Evolutionary conservation across 306 rosid genomes (phyloP), one percentile per base, ranked within the genome.

Genomic region (Cucurbita pepo): DNA sequence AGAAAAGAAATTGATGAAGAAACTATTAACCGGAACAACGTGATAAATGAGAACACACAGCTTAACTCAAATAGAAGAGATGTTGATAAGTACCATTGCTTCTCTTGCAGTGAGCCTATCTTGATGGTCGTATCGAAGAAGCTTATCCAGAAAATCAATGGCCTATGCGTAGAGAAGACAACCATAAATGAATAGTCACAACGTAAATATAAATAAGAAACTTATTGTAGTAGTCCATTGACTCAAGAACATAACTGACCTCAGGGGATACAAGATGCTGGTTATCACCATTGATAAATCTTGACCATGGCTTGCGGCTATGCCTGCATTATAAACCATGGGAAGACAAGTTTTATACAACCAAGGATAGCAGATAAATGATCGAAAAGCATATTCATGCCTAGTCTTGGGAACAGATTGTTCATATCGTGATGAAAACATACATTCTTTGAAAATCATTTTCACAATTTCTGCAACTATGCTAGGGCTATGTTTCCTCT

Each of bases 281-380:
- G 77, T 93, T 93, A 82, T 93, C 97, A 54, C 91, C 82, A 79
- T 90, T 90, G 51, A 93, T 87, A 77, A 93, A 93, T 80, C 89
- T 93, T 38, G 94, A 87, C 98, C 96, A 93, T 12, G 98, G 97
- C 82, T 93, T 93, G 85, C 96, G 85, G 84, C 94, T 93, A 84
- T 93, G 98, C 87, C 98, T 90, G 96, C 81, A 82, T 71, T 58
- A 34, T 6, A 52, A 48, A 79, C 16, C 44, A 61, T 61, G 54
- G 18, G 71, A 43, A 41, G 36, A 10, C 30, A 18, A 65, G 54
- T 65, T 45, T 65, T 11, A 65, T 18, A 65, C 18, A 65, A 5
- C 54, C 11, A 41, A n/a, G 13, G 30, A 62, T 65, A 15, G 19
- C 34, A 65, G 10, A 19, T 65, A 54, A 65, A 65, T 44, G 54